phyloP scores from a whole-genome alignment of 371 early-diverging fungal genomes.

The Entomophthora muscae region DNA sequence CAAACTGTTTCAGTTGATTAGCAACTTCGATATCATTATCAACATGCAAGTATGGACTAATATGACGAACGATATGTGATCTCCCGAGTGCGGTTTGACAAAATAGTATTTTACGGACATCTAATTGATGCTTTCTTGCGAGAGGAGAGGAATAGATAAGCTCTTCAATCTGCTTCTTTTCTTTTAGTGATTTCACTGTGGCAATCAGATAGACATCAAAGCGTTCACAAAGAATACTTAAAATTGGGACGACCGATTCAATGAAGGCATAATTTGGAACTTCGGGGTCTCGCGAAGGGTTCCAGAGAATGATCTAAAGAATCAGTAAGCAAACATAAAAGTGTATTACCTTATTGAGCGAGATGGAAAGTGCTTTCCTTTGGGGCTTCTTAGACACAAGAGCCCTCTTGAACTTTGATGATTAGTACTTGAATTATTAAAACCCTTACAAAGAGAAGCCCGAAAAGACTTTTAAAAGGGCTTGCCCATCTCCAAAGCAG shows the following conservation, averaged over 20 bases:
- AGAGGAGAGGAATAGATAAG: slow-evolving; percentile 26
- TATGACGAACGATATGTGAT: slow-evolving; percentile 33
- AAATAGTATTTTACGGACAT: slow-evolving; percentile 26
- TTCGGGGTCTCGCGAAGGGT: slow-evolving; percentile 31
- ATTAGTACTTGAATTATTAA: not conserved
- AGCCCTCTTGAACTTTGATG: not conserved
- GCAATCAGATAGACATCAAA: slow-evolving; percentile 26
- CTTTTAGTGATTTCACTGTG: slow-evolving; percentile 21
- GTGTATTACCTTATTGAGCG: not conserved
- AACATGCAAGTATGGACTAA: slow-evolving; percentile 23
- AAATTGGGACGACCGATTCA: slow-evolving; percentile 20
- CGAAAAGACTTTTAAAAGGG: not conserved
- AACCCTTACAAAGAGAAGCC: not conserved
- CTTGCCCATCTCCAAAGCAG: not conserved
- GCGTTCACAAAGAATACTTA: slow-evolving; percentile 19
- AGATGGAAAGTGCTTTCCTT: not conserved
- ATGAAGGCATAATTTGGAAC: slow-evolving; percentile 32
- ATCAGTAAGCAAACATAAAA: not conserved
- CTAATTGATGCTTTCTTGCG: slow-evolving; percentile 19
- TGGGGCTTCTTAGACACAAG: not conserved
- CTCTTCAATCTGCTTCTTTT: slow-evolving; percentile 22
- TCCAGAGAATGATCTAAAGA: slow-evolving; percentile 30
- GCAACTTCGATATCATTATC: slow-evolving; percentile 13
- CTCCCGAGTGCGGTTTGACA: slow-evolving; percentile 31
- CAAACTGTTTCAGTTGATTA: not conserved